Conservation (phyloP, 2,329 filamentous ascomycete genomes). For the Nannizzia gypsea region DNA sequence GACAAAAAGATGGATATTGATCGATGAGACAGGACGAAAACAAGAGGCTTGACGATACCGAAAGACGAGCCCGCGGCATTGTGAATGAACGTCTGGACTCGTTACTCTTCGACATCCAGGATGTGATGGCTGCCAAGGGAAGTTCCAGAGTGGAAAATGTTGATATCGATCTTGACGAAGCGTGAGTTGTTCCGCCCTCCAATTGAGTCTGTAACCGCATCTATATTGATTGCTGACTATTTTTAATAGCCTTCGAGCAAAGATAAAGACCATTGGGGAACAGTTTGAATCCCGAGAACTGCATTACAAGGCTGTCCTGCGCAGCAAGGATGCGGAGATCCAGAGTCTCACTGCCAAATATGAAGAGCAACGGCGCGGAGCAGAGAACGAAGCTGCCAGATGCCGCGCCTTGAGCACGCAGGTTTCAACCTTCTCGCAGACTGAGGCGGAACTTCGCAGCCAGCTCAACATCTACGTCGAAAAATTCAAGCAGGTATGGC, state of each 20-base stretch:
- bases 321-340: constrained; percentile 90
- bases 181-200: constrained; percentile 45
- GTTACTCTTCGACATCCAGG: constrained; percentile 72
- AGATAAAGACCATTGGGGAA: constrained; percentile 85
- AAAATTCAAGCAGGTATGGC: constrained; percentile 93
- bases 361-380: constrained; percentile 79
- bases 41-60: constrained; percentile 74
- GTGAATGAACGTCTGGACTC: constrained; percentile 77
- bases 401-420: constrained; percentile 79
- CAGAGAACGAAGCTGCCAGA: constrained; percentile 67
- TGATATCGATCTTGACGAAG: constrained; percentile 77
- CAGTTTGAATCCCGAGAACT: constrained; percentile 93
- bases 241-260: constrained; percentile 47
- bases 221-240: constrained; percentile 9
- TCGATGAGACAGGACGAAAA: constrained; percentile 61
- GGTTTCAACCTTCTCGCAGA: constrained; percentile 91
- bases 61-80: constrained; percentile 68
- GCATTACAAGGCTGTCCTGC: constrained; percentile 82
- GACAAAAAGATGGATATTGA: constrained; percentile 7
- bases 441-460: constrained; percentile 81
- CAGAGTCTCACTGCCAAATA: constrained; percentile 80
- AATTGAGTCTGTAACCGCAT: neutral
- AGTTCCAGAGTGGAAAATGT: constrained; percentile 67
- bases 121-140: constrained; percentile 77
- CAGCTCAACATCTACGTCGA: constrained; percentile 98